phyloP scores from a whole-genome alignment of 371 early-diverging fungal genomes.

The Mucor velutinosus region DNA sequence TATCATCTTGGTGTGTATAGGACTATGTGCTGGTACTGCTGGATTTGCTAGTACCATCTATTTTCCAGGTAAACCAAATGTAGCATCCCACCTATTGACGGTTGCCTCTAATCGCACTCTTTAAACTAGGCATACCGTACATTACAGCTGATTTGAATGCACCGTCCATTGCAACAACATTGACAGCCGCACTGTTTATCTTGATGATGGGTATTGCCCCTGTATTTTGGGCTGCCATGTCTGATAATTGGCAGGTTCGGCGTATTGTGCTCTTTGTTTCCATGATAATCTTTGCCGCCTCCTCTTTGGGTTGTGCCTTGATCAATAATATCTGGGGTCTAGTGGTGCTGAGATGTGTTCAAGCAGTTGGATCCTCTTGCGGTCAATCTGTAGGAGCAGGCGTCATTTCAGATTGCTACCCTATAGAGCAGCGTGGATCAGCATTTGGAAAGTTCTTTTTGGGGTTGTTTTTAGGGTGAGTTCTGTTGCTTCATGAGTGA shows the following conservation, averaged over 20 bases:
- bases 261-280: slow-evolving; percentile 60
- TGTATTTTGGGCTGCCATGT: slow-evolving; percentile 66
- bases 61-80: slow-evolving; percentile 21
- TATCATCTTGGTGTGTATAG: slow-evolving; percentile 9
- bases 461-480: slow-evolving; percentile 47
- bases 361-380: slow-evolving; percentile 72
- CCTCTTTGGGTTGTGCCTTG: slow-evolving; percentile 70
- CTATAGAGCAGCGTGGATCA: slow-evolving; percentile 29
- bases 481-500: not conserved
- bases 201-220: slow-evolving; percentile 63
- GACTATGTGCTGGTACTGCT: slow-evolving; percentile 13
- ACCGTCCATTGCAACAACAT: slow-evolving; percentile 51
- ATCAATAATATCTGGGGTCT: slow-evolving; percentile 60
- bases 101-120: not conserved
- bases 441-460: slow-evolving; percentile 51
- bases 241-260: slow-evolving; percentile 64
- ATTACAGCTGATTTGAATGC: slow-evolving; percentile 54
- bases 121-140: slow-evolving; percentile 38
- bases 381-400: slow-evolving; percentile 69
- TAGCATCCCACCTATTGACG: not conserved
- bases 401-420: slow-evolving; percentile 12
- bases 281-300: slow-evolving; percentile 57
- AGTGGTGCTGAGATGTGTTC: slow-evolving; percentile 68
- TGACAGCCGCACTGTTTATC: slow-evolving; percentile 60
- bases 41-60: slow-evolving; percentile 35